These are phyloP conservation scores for Calonectria montana DNA, from an alignment of 2,329 filamentous ascomycete genomes.

Conservation along the genomic window DNA sequence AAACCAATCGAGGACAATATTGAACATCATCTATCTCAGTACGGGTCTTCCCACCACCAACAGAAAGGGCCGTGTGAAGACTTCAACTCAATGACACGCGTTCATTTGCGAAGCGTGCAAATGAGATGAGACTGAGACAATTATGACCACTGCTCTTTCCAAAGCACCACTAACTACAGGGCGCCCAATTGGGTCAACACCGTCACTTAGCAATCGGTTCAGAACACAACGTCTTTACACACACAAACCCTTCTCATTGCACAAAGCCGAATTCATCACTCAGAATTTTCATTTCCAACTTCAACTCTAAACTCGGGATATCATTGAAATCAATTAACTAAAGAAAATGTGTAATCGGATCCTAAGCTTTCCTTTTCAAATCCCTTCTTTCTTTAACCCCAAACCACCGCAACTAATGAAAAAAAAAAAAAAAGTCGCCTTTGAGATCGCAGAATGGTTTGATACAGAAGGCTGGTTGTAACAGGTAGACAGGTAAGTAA, in stretches of 20 bases:
- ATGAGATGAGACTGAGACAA: not conserved
- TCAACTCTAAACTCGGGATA: slow-evolving; percentile 5
- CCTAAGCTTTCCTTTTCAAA: slow-evolving; percentile 17
- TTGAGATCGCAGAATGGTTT: slow-evolving; percentile 14
- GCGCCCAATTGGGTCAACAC: not conserved
- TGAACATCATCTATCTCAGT: not conserved
- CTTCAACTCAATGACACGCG: not conserved
- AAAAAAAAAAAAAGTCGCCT: not conserved
- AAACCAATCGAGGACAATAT: not conserved
- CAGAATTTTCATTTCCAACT: not conserved
- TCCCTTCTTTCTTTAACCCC: slow-evolving; percentile 9
- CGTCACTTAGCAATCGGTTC: not conserved
- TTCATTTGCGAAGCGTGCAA: not conserved
- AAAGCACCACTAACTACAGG: not conserved
- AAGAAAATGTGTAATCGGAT: slow-evolving; percentile 15
- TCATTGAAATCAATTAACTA: slow-evolving; percentile 29
- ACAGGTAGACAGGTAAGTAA: slow-evolving; percentile 9
- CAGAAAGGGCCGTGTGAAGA: not conserved
- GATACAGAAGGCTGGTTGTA: slow-evolving; percentile 1
- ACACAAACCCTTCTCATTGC: not conserved
- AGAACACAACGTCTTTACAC: not conserved
- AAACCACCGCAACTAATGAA: not conserved
- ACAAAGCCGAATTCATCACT: not conserved
- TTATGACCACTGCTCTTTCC: not conserved
- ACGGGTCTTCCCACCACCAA: not conserved